phyloP scores from a whole-genome alignment of 2,329 filamentous ascomycete genomes.

The Fusarium tanahbumbuense region DNA sequence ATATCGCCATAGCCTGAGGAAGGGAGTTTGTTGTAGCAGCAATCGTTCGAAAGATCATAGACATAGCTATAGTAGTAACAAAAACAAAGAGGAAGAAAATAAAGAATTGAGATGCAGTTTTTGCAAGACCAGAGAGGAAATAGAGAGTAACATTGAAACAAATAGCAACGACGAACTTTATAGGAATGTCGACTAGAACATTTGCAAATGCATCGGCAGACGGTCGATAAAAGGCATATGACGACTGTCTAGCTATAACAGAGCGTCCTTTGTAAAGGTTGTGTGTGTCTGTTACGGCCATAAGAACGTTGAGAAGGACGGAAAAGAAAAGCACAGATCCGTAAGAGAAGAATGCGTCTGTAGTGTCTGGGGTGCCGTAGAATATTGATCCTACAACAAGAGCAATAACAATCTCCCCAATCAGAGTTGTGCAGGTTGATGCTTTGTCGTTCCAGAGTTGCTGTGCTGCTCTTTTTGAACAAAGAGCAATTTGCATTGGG shows the following conservation, averaged over 20 bases:
- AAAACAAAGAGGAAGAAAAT: slow-evolving; percentile 79
- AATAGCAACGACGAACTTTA: slow-evolving; percentile 64
- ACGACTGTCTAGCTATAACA: slow-evolving; percentile 61
- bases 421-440: slow-evolving; percentile 49
- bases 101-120: slow-evolving; percentile 78
- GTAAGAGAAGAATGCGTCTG: slow-evolving; percentile 64
- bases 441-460: slow-evolving; percentile 64
- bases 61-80: slow-evolving; percentile 54
- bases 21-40: slow-evolving; percentile 57
- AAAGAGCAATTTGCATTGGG: slow-evolving; percentile 65
- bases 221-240: slow-evolving; percentile 64
- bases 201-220: slow-evolving; percentile 65
- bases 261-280: slow-evolving; percentile 58
- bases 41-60: slow-evolving; percentile 71
- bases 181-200: slow-evolving; percentile 65
- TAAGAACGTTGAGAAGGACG: slow-evolving; percentile 68
- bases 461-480: slow-evolving; percentile 62
- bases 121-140: slow-evolving; percentile 67
- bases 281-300: slow-evolving; percentile 66
- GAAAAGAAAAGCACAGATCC: slow-evolving; percentile 71
- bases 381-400: slow-evolving; percentile 72
- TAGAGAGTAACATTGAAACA: slow-evolving; percentile 70
- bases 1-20: slow-evolving; percentile 2
- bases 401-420: slow-evolving; percentile 60
- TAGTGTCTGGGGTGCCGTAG: slow-evolving; percentile 62